These are phyloP conservation scores for bread wheat (Triticum aestivum) DNA, from an alignment of 176 grass and related monocot genomes.

Conservation along the genomic window DNA sequence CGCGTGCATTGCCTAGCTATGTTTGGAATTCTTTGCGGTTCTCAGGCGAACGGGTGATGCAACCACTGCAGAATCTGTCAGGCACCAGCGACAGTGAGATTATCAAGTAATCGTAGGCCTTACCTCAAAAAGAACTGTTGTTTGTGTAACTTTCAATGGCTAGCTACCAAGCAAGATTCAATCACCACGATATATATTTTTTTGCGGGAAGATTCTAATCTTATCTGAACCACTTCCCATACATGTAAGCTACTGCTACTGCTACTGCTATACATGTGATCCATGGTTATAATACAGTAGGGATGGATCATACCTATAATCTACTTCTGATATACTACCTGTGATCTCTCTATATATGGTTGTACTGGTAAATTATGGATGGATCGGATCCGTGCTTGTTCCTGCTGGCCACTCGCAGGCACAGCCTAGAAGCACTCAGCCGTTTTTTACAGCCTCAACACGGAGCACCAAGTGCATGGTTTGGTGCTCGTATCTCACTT, in stretches of 20 bases:
- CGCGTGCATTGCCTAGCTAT: no score
- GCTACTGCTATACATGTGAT: no score
- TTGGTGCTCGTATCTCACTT: constrained; percentile 29
- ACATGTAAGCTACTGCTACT: not conserved
- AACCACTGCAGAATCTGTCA: constrained; percentile 30
- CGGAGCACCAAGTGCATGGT: constrained; percentile 25
- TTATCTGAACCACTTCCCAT: not conserved
- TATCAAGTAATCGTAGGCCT: not conserved
- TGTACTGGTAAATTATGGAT: no score
- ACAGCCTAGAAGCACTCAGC: constrained; percentile 26
- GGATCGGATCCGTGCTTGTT: not conserved
- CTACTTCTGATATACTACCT: no score
- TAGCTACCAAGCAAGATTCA: not conserved
- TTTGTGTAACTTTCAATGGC: not conserved
- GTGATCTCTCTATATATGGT: no score
- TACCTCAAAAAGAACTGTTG: not conserved
- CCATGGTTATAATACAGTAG: no score
- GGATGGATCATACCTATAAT: no score
- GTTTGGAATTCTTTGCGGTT: not conserved
- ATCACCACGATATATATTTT: not conserved
- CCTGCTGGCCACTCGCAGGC: not conserved
- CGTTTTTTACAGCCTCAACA: constrained; percentile 2
- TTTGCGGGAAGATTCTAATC: not conserved
- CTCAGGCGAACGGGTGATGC: not conserved
- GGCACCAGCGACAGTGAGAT: not conserved